Conservation (phyloP, 2,329 filamentous ascomycete species). For the Neonectria hederae region DNA sequence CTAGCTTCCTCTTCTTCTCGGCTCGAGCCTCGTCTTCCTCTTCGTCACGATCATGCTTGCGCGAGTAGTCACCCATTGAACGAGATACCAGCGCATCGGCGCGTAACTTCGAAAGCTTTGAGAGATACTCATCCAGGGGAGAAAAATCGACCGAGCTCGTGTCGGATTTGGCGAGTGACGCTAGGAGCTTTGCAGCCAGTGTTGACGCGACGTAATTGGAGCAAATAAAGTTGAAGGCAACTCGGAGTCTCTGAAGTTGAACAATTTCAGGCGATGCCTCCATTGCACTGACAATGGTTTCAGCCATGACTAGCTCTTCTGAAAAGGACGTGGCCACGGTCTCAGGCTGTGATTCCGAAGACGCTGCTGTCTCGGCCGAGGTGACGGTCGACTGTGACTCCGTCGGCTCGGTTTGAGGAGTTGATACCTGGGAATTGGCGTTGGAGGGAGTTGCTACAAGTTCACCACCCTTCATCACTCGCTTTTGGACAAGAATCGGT, state of each 20-base stretch:
- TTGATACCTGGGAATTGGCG: slow-evolving; percentile 33
- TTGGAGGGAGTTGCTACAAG: slow-evolving; percentile 20
- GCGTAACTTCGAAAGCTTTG: slow-evolving; percentile 71
- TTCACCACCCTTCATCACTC: slow-evolving; percentile 55
- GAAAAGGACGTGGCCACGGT: slow-evolving; percentile 58
- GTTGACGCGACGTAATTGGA: slow-evolving; percentile 65
- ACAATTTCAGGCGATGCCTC: slow-evolving; percentile 59
- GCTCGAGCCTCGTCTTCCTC: slow-evolving; percentile 71
- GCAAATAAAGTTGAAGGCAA: slow-evolving; percentile 72
- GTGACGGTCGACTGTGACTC: slow-evolving; percentile 56
- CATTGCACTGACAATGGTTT: slow-evolving; percentile 53
- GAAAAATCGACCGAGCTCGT: slow-evolving; percentile 67
- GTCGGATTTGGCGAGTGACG: slow-evolving; percentile 50
- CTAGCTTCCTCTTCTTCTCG: slow-evolving; percentile 85
- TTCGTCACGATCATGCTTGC: slow-evolving; percentile 74
- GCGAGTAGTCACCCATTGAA: slow-evolving; percentile 74
- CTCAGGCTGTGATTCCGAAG: slow-evolving; percentile 51
- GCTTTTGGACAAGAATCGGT: slow-evolving; percentile 75
- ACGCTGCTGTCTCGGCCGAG: slow-evolving; percentile 49
- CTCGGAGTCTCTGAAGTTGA: slow-evolving; percentile 70
- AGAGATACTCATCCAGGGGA: slow-evolving; percentile 75
- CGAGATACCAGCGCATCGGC: slow-evolving; percentile 76
- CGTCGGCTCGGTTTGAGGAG: slow-evolving; percentile 38
- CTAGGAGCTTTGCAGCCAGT: slow-evolving; percentile 55
- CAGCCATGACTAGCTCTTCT: slow-evolving; percentile 45